Evolutionary conservation across 1,284 basidiomycete species (phyloP).

Genomic region (Cerrena zonata): DNA sequence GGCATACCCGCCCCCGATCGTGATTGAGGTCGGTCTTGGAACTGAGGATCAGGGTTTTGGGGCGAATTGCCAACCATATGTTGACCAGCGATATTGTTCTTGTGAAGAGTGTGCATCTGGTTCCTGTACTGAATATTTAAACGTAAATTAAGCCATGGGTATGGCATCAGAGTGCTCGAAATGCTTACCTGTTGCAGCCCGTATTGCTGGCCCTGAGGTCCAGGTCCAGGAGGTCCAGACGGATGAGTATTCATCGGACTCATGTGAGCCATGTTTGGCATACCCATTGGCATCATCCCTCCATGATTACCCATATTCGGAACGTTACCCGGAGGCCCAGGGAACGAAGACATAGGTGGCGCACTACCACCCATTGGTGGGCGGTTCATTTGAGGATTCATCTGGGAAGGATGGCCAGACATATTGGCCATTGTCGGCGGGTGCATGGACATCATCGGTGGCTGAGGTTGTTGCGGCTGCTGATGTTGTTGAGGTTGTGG

Average conservation of each 20-base stretch:
- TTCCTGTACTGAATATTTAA: neutral
- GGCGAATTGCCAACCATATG: neutral
- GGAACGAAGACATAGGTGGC: constrained; percentile 30
- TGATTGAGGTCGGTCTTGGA: constrained; percentile 11
- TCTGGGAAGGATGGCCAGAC: constrained; percentile 17
- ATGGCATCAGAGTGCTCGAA: neutral
- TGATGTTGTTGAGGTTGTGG: constrained; percentile 8
- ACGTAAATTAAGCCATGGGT: neutral
- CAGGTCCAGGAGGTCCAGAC: constrained; percentile 9
- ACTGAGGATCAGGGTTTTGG: constrained; percentile 10
- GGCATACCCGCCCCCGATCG: constrained; percentile 16
- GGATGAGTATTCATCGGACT: constrained; percentile 24
- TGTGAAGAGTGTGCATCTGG: neutral
- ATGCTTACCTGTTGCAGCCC: constrained; percentile 15
- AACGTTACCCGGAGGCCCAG: constrained; percentile 25
- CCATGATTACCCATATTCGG: constrained; percentile 26
- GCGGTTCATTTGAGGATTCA: too few species aligned
- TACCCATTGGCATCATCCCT: constrained; percentile 24
- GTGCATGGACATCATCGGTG: constrained; percentile 22
- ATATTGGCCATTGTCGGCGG: constrained; percentile 22
- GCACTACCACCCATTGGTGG: too few species aligned
- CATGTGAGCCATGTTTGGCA: constrained; percentile 15
- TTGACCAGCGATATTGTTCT: neutral
- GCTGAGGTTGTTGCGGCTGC: constrained; percentile 14
- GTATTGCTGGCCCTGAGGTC: constrained; percentile 7